Conservation (phyloP, 192 early-diverging fungal genomes). For the Bifiguratus adelaidae region DNA sequence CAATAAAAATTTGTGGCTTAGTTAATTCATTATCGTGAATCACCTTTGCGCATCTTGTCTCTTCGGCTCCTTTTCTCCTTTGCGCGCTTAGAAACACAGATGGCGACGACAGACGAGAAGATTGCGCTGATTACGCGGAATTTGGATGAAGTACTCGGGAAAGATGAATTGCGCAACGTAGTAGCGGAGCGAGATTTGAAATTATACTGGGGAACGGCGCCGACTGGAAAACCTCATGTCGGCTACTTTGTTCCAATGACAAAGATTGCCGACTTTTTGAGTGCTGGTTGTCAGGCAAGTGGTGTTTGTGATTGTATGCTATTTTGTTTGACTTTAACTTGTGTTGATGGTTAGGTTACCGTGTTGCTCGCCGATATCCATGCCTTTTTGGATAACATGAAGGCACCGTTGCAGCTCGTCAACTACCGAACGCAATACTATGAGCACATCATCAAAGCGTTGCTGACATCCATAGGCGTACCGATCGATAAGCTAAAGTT, state of each 20-base stretch:
- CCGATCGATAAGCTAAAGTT: slow-evolving; percentile 88
- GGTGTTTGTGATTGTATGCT: not conserved
- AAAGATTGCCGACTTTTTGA: slow-evolving; percentile 94
- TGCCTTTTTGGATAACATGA: slow-evolving; percentile 97
- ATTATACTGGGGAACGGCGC: slow-evolving; percentile 97
- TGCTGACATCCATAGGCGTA: slow-evolving; percentile 89
- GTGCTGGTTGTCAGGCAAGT: slow-evolving; percentile 77
- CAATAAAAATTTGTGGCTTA: too few relatives aligned
- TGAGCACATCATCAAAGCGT: slow-evolving; percentile 79
- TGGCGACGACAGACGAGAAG: slow-evolving; percentile 62
- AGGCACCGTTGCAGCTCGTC: slow-evolving; percentile 89
- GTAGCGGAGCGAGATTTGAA: slow-evolving; percentile 82
- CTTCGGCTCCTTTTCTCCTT: too few relatives aligned
- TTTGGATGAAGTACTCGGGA: slow-evolving; percentile 89
- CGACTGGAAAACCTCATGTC: slow-evolving; percentile 93
- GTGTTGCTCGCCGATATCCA: slow-evolving; percentile 94
- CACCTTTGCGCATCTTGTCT: too few relatives aligned
- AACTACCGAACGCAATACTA: slow-evolving; percentile 88
- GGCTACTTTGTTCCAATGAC: slow-evolving; percentile 97
- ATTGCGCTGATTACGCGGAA: slow-evolving; percentile 83
- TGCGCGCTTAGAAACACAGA: too few relatives aligned
- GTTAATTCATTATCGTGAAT: too few relatives aligned
- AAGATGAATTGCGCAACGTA: slow-evolving; percentile 73
- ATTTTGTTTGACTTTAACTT: not conserved
- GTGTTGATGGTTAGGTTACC: slow-evolving; percentile 47